A percentile compares a stretch with the other conserved stretches of the same genome.
These are phyloP conservation scores for Dissophora ornata DNA, from an alignment of 192 early-diverging fungal genomes.

Conservation along the genomic window DNA sequence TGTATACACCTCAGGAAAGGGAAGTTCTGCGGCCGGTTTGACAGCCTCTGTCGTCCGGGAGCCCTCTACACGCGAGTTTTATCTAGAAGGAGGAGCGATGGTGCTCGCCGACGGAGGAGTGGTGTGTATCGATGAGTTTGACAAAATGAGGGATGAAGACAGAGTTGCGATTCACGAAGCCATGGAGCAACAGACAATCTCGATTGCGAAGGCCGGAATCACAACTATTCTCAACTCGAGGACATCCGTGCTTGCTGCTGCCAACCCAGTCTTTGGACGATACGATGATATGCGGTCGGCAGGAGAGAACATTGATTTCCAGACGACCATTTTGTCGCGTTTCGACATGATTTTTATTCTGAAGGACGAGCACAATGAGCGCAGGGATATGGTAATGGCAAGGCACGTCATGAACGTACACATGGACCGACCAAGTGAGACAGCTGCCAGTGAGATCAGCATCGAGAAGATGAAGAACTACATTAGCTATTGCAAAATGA, in stretches of 20 bases:
- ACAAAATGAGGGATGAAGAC: constrained; percentile 99
- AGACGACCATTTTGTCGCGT: constrained; percentile 98
- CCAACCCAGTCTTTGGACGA: constrained; percentile 97
- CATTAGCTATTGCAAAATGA: constrained; percentile 93
- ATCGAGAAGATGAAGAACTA: constrained; percentile 96
- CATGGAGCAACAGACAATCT: constrained; percentile 99
- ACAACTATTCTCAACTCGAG: constrained; percentile 98
- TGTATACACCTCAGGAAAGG: constrained; percentile 99
- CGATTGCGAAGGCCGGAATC: constrained; percentile 99
- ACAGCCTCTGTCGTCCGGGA: constrained; percentile 98
- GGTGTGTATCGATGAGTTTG: constrained; percentile 99
- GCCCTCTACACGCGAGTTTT: constrained; percentile 92
- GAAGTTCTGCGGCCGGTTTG: constrained; percentile 97
- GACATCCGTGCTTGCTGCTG: constrained; percentile 96
- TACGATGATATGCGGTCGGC: constrained; percentile 99
- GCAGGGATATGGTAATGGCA: constrained; percentile 93
- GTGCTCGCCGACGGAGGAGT: constrained; percentile 98
- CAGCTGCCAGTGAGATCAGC: constrained; percentile 86
- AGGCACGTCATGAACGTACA: constrained; percentile 95
- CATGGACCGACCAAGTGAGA: constrained; percentile 78
- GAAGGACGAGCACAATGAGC: constrained; percentile 96
- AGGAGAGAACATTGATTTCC: constrained; percentile 99
- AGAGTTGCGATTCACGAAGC: constrained; percentile 99
- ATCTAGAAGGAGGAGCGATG: constrained; percentile 99
- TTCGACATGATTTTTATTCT: constrained; percentile 99